Conservation (phyloP, 371 early-diverging fungal species). For the Mortierella sp. region DNA sequence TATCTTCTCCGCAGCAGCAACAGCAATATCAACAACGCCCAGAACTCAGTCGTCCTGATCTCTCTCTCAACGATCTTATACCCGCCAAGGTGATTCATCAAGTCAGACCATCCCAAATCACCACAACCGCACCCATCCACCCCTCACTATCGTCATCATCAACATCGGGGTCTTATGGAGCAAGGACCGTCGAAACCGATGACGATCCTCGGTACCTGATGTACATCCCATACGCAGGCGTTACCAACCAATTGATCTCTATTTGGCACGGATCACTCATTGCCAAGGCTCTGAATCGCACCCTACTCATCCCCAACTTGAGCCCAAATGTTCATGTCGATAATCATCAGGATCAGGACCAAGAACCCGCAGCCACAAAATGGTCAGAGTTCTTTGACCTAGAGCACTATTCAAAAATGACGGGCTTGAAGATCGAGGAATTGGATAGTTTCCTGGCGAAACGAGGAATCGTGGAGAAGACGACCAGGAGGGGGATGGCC, state of each 20-base stretch:
- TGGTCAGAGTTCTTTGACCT: conserved; percentile 51
- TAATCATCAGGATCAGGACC: neutral
- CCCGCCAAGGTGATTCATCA: conserved; percentile 14
- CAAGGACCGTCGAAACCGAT: neutral
- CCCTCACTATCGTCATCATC: neutral
- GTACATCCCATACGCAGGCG: conserved; percentile 47
- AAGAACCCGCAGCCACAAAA: conserved; percentile 24
- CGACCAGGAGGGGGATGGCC: neutral
- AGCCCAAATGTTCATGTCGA: conserved; percentile 50
- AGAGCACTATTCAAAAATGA: conserved; percentile 18
- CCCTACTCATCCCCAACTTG: conserved; percentile 63
- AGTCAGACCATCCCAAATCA: neutral
- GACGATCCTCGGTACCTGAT: conserved; percentile 25
- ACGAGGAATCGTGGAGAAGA: conserved; percentile 23
- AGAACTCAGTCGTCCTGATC: neutral
- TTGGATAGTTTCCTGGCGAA: conserved; percentile 30
- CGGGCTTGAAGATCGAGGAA: conserved; percentile 28
- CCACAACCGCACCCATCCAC: neutral
- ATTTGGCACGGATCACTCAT: conserved; percentile 55
- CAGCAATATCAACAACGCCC: conserved; percentile 4
- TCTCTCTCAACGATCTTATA: neutral
- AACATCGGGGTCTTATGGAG: neutral
- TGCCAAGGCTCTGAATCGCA: conserved; percentile 67
- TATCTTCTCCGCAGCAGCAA: neutral
- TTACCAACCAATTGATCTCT: conserved; percentile 49